A percentile compares a stretch with the other conserved stretches of the same genome.
Conservation (phyloP, 345 rosid species). For the Salix caprea region DNA sequence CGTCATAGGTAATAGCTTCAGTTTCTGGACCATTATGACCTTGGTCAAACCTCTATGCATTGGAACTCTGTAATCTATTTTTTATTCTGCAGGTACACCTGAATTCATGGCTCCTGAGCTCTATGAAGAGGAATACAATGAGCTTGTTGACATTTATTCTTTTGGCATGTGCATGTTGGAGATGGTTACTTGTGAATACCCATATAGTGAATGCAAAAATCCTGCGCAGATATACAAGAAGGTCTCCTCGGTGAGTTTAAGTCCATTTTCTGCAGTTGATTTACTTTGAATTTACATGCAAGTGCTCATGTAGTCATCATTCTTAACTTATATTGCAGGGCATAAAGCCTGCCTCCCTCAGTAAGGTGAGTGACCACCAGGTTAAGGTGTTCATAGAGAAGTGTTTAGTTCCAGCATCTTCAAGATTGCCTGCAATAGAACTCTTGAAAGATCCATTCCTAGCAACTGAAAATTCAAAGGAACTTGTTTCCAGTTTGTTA, state of each 20-base stretch:
- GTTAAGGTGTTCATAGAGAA: conserved; percentile 78
- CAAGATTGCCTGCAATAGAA: conserved; percentile 72
- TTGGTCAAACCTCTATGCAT: not conserved
- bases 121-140: conserved; percentile 89
- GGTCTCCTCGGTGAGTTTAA: conserved; percentile 71
- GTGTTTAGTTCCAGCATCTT: conserved; percentile 73
- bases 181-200: conserved; percentile 88
- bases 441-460: conserved; percentile 75
- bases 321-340: conserved; percentile 42
- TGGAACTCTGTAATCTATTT: not conserved
- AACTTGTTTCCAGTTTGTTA: conserved; percentile 58
- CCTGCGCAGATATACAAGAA: conserved; percentile 96
- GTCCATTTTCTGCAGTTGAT: not conserved
- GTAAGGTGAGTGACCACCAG: conserved; percentile 61
- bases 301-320: not conserved
- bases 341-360: conserved; percentile 65
- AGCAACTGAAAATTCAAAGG: conserved; percentile 29
- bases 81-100: conserved; percentile 58
- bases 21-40: not conserved
- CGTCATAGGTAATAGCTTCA: conserved; percentile 55
- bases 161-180: conserved; percentile 95
- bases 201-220: conserved; percentile 83
- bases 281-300: not conserved
- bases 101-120: conserved; percentile 97
- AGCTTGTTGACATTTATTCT: conserved; percentile 85